Evolutionary conservation across 169 alveolate genomes (phyloP), one percentile per base, ranked within the genome.

Genomic region (Sarcocystis neurona): DNA sequence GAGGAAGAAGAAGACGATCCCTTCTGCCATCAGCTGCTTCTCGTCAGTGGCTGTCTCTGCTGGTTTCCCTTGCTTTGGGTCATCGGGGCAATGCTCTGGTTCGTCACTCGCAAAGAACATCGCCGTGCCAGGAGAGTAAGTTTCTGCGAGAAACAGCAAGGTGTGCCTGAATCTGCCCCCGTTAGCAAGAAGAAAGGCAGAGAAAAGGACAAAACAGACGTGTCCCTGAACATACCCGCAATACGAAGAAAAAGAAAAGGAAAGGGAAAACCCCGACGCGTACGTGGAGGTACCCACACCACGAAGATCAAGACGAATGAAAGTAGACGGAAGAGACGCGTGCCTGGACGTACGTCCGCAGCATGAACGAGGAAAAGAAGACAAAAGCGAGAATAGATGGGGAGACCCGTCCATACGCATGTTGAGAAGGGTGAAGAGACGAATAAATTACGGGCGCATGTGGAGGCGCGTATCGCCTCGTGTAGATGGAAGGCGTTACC

Each of bases 1-100:
- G 78, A 80, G 5, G 88, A 80, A 2, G 85, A 78, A 8, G 78
- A 58, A 18, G 88, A 80, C 44, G 88, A 80, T 43, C 88, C 88
- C 43, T n/a, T 60, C 50, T 80, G 88, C 41, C 88, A 80, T 41
- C 88, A 80, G 78, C 77, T 80, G 56, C 88, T 80, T 56, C 88
- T 80, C 18, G 78, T 68, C 43, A 44, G 44, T 20, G 88, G 88
- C 88, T 39, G 60, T 23, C 75, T 80, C 6, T 80, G 88, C 58
- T 80, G 88, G 88, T 63, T 68, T 43, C 88, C 88, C 0, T 53
- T 80, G 4, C 78, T 80, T 8, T 80, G 88, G 88, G 44, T 80
- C 23, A 32, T 80, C 4, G 88, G 88, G 44, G 63, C 75, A 12
- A 46, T 80, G 44, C 77, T 80, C 34, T 80, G 60, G 75, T 53